phyloP scores from a whole-genome alignment of 768 basidiomycete species.

The Thelephora ganbajun region DNA sequence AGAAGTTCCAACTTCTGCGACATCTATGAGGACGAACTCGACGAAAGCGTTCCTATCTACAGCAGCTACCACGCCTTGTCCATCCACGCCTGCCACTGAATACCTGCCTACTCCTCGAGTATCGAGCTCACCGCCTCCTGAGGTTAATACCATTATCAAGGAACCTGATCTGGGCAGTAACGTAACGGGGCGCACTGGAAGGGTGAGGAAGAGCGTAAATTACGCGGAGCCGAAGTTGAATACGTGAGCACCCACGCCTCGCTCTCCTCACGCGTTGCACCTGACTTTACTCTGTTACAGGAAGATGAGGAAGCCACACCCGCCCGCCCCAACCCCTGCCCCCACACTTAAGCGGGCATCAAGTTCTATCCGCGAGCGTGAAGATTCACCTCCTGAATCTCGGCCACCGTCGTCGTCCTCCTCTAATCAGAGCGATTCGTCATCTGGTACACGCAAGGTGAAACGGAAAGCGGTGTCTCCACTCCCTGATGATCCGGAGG shows the following conservation, averaged over 20 bases:
- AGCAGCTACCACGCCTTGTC: constrained; percentile 27
- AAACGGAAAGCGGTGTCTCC: neutral
- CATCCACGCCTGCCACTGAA: constrained; percentile 17
- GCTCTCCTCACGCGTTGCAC: neutral
- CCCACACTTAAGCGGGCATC: constrained; percentile 9
- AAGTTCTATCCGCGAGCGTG: constrained; percentile 16
- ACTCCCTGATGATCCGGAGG: neutral
- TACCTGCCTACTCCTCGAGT: constrained; percentile 36
- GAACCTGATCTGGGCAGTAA: constrained; percentile 18
- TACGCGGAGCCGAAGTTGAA: constrained; percentile 83
- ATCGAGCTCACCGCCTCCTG: constrained; percentile 28
- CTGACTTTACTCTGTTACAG: constrained; percentile 21
- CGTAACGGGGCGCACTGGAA: constrained; percentile 31
- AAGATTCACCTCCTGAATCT: constrained; percentile 4
- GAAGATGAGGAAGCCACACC: constrained; percentile 83
- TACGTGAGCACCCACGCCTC: constrained; percentile 37
- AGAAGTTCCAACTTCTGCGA: constrained; percentile 18
- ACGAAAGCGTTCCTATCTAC: constrained; percentile 28
- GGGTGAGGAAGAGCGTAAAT: constrained; percentile 67
- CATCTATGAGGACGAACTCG: constrained; percentile 23
- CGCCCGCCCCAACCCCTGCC: constrained; percentile 20
- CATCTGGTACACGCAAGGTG: neutral
- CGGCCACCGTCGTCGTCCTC: constrained; percentile 9
- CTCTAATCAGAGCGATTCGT: constrained; percentile 1
- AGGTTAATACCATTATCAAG: constrained; percentile 19